Evolutionary conservation across 495 filamentous ascomycete genomes (phyloP), one percentile per base, ranked within the genome.

Genomic region (Neurospora sp.): DNA sequence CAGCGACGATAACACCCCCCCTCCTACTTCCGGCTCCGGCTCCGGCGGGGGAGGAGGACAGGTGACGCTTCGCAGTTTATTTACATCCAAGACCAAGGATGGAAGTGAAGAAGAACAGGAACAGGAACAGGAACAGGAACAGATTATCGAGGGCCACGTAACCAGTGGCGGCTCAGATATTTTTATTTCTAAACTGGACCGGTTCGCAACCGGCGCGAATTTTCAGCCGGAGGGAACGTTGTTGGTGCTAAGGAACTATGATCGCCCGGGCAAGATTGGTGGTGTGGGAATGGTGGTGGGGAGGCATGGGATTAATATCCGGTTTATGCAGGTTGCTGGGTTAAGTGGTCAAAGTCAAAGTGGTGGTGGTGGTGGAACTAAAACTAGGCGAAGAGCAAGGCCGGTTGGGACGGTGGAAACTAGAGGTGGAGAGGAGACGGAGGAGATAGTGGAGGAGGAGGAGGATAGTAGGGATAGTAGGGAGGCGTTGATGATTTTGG

Each of bases 401-500:
- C 44, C 44, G 1, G 44, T 48, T 48, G 44, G 44, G 65, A 68
- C 72, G 38, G 76, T 59, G 22, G 73, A 74, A 12, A 73, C 70
- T 5, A 5, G 77, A 77, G 22, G 71, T 70, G 48, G 75, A 59
- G n/a, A 71, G 5, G 72, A 74, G 4, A 69, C 71, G 41, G 71
- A 79, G 46, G 75, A 77, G 44, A 75, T 76, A 27, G 70, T 68
- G 10, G 74, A 40, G n/a, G 74, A 71, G 40, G 59, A 6, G 48
- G 53, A 71, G 48, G 72, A 69, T 31, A 31, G 27, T 31, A 31
- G 27, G 16, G 70, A 71, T 7, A 72, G 65, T 7, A 87, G 85
- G 42, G 91, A 93, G 80, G 90, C 91, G 9, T 78, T 93, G 70
- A 93, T 93, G 91, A 92, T 93, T 75, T 72, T 93, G 44, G 89